Evolutionary conservation across 2,329 filamentous ascomycete genomes (phyloP), one percentile per base, ranked within the genome.

Genomic region (Fonsecaea nubica): DNA sequence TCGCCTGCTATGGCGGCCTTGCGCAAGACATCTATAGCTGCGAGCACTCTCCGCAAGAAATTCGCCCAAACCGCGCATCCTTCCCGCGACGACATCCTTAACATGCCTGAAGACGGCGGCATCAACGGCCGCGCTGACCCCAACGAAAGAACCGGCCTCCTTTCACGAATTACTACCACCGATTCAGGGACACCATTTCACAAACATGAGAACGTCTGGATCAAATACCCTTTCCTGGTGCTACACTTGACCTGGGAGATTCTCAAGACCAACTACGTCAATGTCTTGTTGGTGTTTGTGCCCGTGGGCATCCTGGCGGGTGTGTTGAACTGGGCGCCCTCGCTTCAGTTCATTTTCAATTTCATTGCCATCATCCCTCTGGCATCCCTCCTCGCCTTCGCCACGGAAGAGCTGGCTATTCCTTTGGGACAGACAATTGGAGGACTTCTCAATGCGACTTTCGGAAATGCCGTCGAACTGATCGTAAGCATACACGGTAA

Each of bases 401-500:
- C 86, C 65, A 89, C 87, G 2, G 87, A 89, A 77, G 86, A 89
- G 75, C 75, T 89, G 67, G 83, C 85, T 3, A 85, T 83, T 4
- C 86, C 86, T 59, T 79, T 89, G 68, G 87, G 87, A 4, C 85
- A 89, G 75, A 87, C 87, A 0, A 74, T 89, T 13, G 87, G 87
- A 64, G 87, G 87, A 13, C 73, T 89, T 75, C 82, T 89, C 81
- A 89, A 89, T 78, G 87, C 87, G 33, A 89, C 87, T 0, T 89
- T 89, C 76, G 87, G 87, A 63, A 89, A 89, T 79, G 87, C 87
- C 1, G 87, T 89, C 30, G 87, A 89, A 74, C 77, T 89, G 68
- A 89, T 89, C 77, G 87, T 87, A 95, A 70, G 82, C 92, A 67
- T 88, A 8, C 89, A 74, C 18, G 78, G 92, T 68, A 82, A 91